Evolutionary conservation across 2,329 filamentous ascomycete species (phyloP), one percentile per base, ranked within the genome.

Genomic region (Sclerotinia spermophila): DNA sequence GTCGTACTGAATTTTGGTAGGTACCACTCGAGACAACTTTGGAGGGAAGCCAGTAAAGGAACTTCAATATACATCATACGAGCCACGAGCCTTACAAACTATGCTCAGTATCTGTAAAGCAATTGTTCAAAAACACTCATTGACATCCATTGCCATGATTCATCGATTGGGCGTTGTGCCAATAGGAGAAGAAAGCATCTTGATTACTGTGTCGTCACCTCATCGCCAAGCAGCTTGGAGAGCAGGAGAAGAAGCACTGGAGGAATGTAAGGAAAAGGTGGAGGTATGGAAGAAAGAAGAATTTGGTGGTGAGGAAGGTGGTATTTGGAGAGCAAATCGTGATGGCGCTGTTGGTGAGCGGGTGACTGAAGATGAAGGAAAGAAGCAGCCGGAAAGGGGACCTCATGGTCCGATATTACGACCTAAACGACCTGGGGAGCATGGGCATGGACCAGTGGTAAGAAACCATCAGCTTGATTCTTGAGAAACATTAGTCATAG

Each of bases 221-320:
- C 96, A 98, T 82, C 85, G 96, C 11, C 87, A 91, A 76, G 92
- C 91, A 21, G 94, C 93, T 7, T 99, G 95, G 95, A 83, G 84
- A 76, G 95, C 92, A 0, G 95, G 92, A 0, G 95, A 98, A 82
- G 93, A 96, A 82, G 92, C 94, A 45, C 82, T 98, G 71, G 95
- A 98, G 82, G 83, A 88, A 79, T 93, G 92, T 78, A 99, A 98
- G 83, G 87, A 87, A 69, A 89, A 86, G 74, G 93, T 93, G n/a
- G 96, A 99, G 83, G 90, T 99, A 56, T 97, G 95, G 95, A 97
- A 97, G 82, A 84, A 89, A 74, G 95, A 98, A 82, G 91, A 93
- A 79, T 97, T 97, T 83, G 88, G 86, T 60, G 90, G 87, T 1
- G 90, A 89, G 33, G 90, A 91, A 73, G 92, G 90, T 24, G 85